Evolutionary conservation across 345 rosid genomes (phyloP).

Genomic region (Camelina neglecta): DNA sequence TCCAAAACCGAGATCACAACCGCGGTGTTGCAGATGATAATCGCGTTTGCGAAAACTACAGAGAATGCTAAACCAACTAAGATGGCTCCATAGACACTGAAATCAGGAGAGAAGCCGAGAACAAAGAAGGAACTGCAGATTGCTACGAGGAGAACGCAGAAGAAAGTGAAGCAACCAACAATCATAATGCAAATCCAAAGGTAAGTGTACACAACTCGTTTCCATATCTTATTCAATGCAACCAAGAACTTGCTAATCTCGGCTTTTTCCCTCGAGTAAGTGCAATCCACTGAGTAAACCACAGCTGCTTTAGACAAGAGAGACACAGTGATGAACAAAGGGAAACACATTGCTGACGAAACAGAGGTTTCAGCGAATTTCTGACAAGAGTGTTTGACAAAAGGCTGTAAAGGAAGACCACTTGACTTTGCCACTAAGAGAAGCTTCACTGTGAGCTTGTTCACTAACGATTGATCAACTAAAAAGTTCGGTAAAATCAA

Average conservation of each 20-base stretch:
- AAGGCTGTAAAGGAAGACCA: constrained; percentile 73
- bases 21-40: constrained; percentile 71
- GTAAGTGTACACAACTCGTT: constrained; percentile 63
- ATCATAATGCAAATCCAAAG: constrained; percentile 67
- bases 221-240: constrained; percentile 62
- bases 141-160: constrained; percentile 65
- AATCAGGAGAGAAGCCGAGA: constrained; percentile 60
- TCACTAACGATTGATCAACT: constrained; percentile 65
- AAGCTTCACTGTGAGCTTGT: constrained; percentile 60
- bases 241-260: constrained; percentile 56
- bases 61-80: constrained; percentile 73
- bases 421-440: constrained; percentile 75
- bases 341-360: constrained; percentile 74
- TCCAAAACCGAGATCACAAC: constrained; percentile 75
- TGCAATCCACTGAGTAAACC: constrained; percentile 75
- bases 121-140: constrained; percentile 59
- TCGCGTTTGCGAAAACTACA: constrained; percentile 72
- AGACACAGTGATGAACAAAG: constrained; percentile 65
- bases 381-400: constrained; percentile 68
- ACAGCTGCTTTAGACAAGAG: constrained; percentile 71
- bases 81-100: constrained; percentile 57
- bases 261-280: constrained; percentile 63
- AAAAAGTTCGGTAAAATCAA: constrained; percentile 65
- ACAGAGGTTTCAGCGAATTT: constrained; percentile 69
- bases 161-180: constrained; percentile 65